phyloP scores from a whole-genome alignment of 1,139 yeast species.

The Entelexis paramagnoliae region DNA sequence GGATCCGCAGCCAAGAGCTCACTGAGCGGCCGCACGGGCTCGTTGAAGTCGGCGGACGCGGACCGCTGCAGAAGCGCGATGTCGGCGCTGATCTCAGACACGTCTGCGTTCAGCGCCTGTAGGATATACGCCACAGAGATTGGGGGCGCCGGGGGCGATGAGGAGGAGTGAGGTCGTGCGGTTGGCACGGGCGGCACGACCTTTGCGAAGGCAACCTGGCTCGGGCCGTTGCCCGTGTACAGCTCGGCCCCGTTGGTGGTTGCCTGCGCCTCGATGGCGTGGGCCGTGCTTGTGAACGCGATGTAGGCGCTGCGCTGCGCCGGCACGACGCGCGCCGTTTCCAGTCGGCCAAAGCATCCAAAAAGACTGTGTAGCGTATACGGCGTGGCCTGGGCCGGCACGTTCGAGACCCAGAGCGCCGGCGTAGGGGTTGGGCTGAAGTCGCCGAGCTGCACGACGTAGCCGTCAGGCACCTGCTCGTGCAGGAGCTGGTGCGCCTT shows the following conservation, averaged over 20 bases:
- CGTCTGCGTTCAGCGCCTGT: conserved; percentile 25
- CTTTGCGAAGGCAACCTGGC: conserved; percentile 36
- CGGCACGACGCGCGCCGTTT: conserved; percentile 48
- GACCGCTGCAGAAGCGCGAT: conserved; percentile 26
- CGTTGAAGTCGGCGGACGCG: conserved; percentile 11
- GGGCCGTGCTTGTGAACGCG: conserved; percentile 59
- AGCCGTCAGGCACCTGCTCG: conserved; percentile 9
- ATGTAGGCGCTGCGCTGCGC: conserved; percentile 50
- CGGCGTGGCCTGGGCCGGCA: conserved; percentile 47
- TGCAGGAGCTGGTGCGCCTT: conserved; percentile 17
- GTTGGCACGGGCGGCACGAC: conserved; percentile 17
- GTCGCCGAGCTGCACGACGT: conserved; percentile 21
- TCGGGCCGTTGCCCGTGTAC: conserved; percentile 50
- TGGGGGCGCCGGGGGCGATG: conserved; percentile 13
- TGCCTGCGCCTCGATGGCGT: conserved; percentile 69
- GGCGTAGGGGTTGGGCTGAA: conserved; percentile 48
- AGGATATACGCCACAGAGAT: conserved; percentile 24
- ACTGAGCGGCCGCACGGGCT: conserved; percentile 15
- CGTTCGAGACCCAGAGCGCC: conserved; percentile 63
- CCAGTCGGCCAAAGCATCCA: conserved; percentile 45
- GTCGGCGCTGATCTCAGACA: conserved; percentile 26
- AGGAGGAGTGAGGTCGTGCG: background rate
- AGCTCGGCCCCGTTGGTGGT: conserved; percentile 72
- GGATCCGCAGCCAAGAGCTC: conserved; percentile 15
- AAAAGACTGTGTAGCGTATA: conserved; percentile 39